Evolutionary conservation across 2,329 filamentous ascomycete species (phyloP).

Genomic region (Aspergillus pseudotamarii): DNA sequence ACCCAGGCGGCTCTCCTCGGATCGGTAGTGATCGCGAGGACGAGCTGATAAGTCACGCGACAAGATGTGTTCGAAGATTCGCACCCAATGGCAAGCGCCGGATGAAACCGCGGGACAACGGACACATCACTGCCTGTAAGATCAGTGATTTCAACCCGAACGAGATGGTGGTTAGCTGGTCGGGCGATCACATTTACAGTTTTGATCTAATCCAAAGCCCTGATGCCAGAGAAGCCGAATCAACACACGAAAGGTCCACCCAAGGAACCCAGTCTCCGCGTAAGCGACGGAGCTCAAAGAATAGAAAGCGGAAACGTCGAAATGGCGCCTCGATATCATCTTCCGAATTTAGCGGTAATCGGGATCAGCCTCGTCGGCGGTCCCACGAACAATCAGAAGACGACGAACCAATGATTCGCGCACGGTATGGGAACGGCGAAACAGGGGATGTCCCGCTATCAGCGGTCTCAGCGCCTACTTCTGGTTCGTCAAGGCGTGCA

Average conservation of each 20-base stretch:
- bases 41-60: slow-evolving; percentile 61
- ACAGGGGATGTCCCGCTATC: slow-evolving; percentile 60
- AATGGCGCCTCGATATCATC: slow-evolving; percentile 50
- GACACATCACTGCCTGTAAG: slow-evolving; percentile 71
- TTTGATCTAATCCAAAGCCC: slow-evolving; percentile 65
- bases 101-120: slow-evolving; percentile 52
- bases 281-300: slow-evolving; percentile 39
- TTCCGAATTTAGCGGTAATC: slow-evolving; percentile 46
- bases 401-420: slow-evolving; percentile 55
- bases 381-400: slow-evolving; percentile 42
- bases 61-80: slow-evolving; percentile 67
- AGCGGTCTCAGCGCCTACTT: slow-evolving; percentile 26
- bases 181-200: slow-evolving; percentile 66
- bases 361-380: slow-evolving; percentile 53
- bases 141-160: slow-evolving; percentile 70
- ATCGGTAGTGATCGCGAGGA: slow-evolving; percentile 52
- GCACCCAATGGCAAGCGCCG: slow-evolving; percentile 62
- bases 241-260: slow-evolving; percentile 27
- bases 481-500: slow-evolving; percentile 35
- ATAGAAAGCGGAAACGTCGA: slow-evolving; percentile 61
- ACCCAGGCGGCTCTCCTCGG: slow-evolving; percentile 43
- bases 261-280: slow-evolving; percentile 30
- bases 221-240: slow-evolving; percentile 52
- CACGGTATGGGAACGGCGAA: slow-evolving; percentile 63
- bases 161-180: slow-evolving; percentile 70